phyloP scores from a whole-genome alignment of 2,329 filamentous ascomycete species.

The Furcasterigmium sp. region DNA sequence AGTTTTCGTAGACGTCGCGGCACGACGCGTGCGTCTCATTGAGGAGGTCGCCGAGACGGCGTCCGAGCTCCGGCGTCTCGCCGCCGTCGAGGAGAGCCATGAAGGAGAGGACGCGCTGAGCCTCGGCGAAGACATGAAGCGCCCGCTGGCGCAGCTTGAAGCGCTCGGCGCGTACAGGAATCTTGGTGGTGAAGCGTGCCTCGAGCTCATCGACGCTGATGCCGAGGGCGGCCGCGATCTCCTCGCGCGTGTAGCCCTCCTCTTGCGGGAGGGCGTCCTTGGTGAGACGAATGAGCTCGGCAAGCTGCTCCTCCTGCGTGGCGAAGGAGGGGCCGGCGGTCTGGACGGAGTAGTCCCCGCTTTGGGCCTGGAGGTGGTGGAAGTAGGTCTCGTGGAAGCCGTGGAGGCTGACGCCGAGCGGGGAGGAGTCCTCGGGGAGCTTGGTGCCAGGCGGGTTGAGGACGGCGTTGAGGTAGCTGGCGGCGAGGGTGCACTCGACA shows the following conservation, averaged over 20 bases:
- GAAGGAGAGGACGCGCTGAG: slow-evolving; percentile 79
- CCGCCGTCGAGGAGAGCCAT: slow-evolving; percentile 62
- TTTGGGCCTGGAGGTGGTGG: slow-evolving; percentile 38
- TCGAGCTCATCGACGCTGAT: slow-evolving; percentile 69
- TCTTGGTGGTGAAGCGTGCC: slow-evolving; percentile 74
- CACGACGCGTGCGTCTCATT: slow-evolving; percentile 89
- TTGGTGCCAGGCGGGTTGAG: slow-evolving; percentile 50
- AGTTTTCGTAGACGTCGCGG: slow-evolving; percentile 83
- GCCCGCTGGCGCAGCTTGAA: slow-evolving; percentile 88
- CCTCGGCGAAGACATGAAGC: slow-evolving; percentile 86
- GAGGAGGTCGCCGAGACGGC: slow-evolving; percentile 72
- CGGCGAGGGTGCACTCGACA: slow-evolving; percentile 89
- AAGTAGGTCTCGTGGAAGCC: slow-evolving; percentile 87
- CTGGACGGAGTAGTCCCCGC: slow-evolving; percentile 4
- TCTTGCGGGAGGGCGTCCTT: slow-evolving; percentile 68
- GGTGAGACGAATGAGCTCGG: slow-evolving; percentile 64
- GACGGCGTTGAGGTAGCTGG: slow-evolving; percentile 58
- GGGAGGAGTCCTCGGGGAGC: slow-evolving; percentile 73
- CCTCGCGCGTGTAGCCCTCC: slow-evolving; percentile 82
- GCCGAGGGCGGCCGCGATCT: slow-evolving; percentile 69
- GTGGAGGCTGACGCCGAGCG: slow-evolving; percentile 75
- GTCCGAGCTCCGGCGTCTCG: slow-evolving; percentile 48
- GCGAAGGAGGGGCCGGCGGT: slow-evolving; percentile 20
- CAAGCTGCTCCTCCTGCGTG: slow-evolving; percentile 61
- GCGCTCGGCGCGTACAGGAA: slow-evolving; percentile 79